phyloP scores from a whole-genome alignment of 2,329 filamentous ascomycete genomes.

The Zopfia rhizophila region DNA sequence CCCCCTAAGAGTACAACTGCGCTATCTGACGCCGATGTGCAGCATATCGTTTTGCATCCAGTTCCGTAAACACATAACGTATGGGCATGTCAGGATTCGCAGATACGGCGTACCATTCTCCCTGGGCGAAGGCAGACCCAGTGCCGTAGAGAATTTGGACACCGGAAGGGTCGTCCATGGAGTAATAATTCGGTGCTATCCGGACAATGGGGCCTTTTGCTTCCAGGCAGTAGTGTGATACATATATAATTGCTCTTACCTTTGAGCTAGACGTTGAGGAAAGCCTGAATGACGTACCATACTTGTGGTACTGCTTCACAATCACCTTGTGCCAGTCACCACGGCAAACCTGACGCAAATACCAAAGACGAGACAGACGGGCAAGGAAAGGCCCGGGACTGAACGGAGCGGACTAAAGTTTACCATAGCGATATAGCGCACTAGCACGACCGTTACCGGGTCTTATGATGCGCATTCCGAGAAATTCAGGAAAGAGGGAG shows the following conservation, averaged over 20 bases:
- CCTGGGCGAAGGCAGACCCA: constrained; percentile 40
- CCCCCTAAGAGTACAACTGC: constrained; percentile 51
- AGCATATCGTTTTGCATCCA: constrained; percentile 45
- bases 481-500: no score
- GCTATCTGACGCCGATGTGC: constrained; percentile 48
- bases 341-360: constrained; percentile 49
- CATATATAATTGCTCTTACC: no score
- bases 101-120: constrained; percentile 43
- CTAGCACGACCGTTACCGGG: no score
- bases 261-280: constrained; percentile 2
- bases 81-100: constrained; percentile 21
- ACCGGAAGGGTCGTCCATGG: constrained; percentile 40
- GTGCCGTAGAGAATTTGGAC: constrained; percentile 54
- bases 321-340: constrained; percentile 53
- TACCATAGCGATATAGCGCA: no score
- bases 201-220: constrained; percentile 25
- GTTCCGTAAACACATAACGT: constrained; percentile 52
- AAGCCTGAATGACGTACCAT: constrained; percentile 41
- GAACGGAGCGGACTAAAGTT: no score
- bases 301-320: constrained; percentile 52
- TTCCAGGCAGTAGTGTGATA: no score
- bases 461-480: no score
- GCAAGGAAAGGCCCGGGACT: constrained; percentile 60
- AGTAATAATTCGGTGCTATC: constrained; percentile 20
- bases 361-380: constrained; percentile 58